Evolutionary conservation across 139 green algal genomes (phyloP).

Genomic region (Coelastrella sp.): DNA sequence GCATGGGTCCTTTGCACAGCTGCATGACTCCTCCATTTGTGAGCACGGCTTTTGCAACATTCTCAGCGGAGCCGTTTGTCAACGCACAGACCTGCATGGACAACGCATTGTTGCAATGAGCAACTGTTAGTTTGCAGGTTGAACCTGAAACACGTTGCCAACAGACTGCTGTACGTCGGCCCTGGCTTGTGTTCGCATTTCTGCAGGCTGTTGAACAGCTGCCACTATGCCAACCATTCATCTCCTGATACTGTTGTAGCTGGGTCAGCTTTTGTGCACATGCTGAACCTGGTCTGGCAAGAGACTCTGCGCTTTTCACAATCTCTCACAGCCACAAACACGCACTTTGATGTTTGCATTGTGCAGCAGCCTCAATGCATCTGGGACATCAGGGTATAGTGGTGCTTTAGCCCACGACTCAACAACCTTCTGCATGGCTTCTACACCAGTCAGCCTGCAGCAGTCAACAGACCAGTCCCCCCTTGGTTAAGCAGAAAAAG

Average conservation of each 20-base stretch:
- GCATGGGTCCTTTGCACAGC: slow-evolving; percentile 19
- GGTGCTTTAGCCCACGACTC: neutral
- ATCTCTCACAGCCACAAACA: neutral
- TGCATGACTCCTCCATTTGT: neutral
- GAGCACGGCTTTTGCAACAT: slow-evolving; percentile 7
- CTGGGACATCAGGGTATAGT: slow-evolving; percentile 24
- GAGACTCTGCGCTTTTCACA: no score
- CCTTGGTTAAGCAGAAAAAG: no score
- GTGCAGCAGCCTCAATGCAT: neutral
- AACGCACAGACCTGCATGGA: slow-evolving; percentile 19
- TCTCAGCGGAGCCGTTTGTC: slow-evolving; percentile 26
- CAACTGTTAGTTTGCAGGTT: no score
- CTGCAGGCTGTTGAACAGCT: no score
- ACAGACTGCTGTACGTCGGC: no score
- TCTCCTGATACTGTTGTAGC: no score
- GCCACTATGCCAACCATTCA: no score
- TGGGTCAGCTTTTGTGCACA: no score
- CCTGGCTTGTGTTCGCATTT: no score
- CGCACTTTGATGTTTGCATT: slow-evolving; percentile 37
- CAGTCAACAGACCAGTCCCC: neutral
- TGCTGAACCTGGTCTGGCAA: no score
- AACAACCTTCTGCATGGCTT: slow-evolving; percentile 21
- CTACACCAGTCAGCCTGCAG: slow-evolving; percentile 36
- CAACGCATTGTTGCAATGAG: neutral
- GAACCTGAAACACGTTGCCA: no score